Base-by-base conservation (phyloP, 192 early-diverging fungal species). In the Dissophora globulifera region DNA sequence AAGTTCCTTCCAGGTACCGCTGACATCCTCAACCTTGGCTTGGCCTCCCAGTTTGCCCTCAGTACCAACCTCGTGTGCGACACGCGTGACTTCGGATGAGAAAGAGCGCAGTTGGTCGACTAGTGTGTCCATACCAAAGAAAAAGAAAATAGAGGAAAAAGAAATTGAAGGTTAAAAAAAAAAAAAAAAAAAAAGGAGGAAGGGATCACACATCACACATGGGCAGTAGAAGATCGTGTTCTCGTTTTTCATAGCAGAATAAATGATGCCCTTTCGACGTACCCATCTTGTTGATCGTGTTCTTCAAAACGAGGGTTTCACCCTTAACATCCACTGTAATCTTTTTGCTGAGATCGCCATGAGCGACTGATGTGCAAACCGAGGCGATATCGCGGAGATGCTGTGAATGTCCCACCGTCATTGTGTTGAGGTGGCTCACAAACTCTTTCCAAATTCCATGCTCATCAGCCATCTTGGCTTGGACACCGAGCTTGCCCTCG, bases 201-300 rank as follows among this genome's bases (percentile, higher is more conserved):
- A 49, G 31, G 4, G 9, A 13, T 20, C 33, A 17, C 1, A 15
- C 22, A 43, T 41, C 40, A 57, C 46, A 20, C n/a, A 60, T 19
- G 2, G 19, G 15, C 3, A 17, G 19, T 17, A 29, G 16, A 16
- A 48, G 22, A 48, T 26, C 4, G 25, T 29, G 20, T 19, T 29
- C 19, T 20, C 12, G 40, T 13, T 41, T 9, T 38, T 13, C 35
- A 38, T 38, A 13, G 35, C n/a, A n/a, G n/a, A n/a, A n/a, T n/a
- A n/a, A 19, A 4, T 38, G 17, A 9, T 26, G 25, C 1, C 40
- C 66, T 86, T 86, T n/a, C n/a, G n/a, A n/a, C n/a, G n/a, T n/a
- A 81, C 88, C 92, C 86, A 93, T 89, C 5, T 80, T 84, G 70
- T 93, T 93, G 29, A 93, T 89, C 2, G 90, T 92, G 25, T 87